Evolutionary conservation across 768 basidiomycete genomes (phyloP).

Genomic region (Amanita pallidorosea): DNA sequence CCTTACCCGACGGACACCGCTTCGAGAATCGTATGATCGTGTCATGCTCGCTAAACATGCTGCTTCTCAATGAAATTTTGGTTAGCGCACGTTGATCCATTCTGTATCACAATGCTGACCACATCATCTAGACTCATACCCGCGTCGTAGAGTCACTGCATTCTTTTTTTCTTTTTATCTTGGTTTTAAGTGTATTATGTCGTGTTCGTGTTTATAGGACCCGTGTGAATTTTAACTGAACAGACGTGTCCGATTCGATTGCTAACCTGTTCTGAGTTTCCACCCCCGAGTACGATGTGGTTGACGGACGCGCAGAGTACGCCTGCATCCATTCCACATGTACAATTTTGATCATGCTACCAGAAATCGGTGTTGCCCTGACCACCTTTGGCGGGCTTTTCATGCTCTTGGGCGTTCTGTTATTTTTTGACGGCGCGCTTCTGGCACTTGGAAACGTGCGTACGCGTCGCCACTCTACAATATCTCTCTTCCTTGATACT

Average conservation of each 20-base stretch:
- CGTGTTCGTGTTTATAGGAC: neutral
- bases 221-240: conserved; percentile 1
- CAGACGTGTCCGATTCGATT: neutral
- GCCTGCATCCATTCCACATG: conserved; percentile 9
- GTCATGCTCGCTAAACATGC: conserved; percentile 46
- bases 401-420: conserved; percentile 92
- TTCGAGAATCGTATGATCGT: conserved; percentile 62
- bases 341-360: neutral
- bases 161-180: neutral
- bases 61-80: conserved; percentile 13
- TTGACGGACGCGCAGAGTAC: conserved; percentile 56
- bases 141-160: neutral
- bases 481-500: neutral
- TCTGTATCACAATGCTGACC: neutral
- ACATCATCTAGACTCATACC: neutral
- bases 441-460: conserved; percentile 93
- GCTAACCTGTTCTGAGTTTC: conserved; percentile 3
- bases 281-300: conserved; percentile 37
- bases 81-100: neutral
- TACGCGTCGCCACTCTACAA: neutral
- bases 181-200: conserved; percentile 1
- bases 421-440: conserved; percentile 93
- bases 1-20: conserved; percentile 50
- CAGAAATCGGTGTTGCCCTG: conserved; percentile 94
- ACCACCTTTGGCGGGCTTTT: conserved; percentile 93